These are phyloP conservation scores for Aspergillus novofumigatus DNA, from an alignment of 2,329 filamentous ascomycete species.

Conservation along the genomic window DNA sequence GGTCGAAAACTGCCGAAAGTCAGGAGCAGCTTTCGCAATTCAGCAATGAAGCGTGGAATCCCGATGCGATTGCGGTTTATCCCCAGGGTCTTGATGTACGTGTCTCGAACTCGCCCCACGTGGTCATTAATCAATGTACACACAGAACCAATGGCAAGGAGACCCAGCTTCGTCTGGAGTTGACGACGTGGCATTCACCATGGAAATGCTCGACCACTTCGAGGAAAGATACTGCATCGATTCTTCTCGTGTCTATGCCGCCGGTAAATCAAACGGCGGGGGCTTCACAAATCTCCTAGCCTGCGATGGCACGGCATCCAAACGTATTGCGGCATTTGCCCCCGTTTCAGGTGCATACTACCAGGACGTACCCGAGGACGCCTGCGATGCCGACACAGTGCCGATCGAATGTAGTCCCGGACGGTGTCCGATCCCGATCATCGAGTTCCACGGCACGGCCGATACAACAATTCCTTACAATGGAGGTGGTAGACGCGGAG, in stretches of 20 bases:
- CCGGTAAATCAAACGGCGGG: constrained; percentile 54
- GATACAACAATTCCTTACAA: constrained; percentile 37
- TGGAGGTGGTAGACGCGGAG: constrained; percentile 25
- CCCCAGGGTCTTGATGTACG: constrained; percentile 39
- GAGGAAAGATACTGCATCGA: constrained; percentile 45
- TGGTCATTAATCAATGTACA: background rate
- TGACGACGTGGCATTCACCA: constrained; percentile 44
- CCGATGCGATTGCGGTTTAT: constrained; percentile 44
- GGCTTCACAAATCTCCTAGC: constrained; percentile 48
- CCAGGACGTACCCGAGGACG: constrained; percentile 15
- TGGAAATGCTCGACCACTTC: constrained; percentile 41
- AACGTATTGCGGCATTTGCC: constrained; percentile 48
- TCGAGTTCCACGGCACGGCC: constrained; percentile 20
- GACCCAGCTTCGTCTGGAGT: constrained; percentile 37
- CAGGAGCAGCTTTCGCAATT: constrained; percentile 45
- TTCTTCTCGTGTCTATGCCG: constrained; percentile 41
- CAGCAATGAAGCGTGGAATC: constrained; percentile 42
- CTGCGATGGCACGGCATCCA: constrained; percentile 41
- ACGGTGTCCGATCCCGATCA: constrained; percentile 27
- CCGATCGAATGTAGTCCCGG: constrained; percentile 24
- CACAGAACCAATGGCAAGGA: constrained; percentile 38
- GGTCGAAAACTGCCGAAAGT: constrained; percentile 31
- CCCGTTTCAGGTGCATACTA: constrained; percentile 48
- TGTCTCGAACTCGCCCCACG: background rate
- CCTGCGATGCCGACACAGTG: constrained; percentile 11